Base-by-base conservation (phyloP, 139 green algal species). In the Microglena sp. region DNA sequence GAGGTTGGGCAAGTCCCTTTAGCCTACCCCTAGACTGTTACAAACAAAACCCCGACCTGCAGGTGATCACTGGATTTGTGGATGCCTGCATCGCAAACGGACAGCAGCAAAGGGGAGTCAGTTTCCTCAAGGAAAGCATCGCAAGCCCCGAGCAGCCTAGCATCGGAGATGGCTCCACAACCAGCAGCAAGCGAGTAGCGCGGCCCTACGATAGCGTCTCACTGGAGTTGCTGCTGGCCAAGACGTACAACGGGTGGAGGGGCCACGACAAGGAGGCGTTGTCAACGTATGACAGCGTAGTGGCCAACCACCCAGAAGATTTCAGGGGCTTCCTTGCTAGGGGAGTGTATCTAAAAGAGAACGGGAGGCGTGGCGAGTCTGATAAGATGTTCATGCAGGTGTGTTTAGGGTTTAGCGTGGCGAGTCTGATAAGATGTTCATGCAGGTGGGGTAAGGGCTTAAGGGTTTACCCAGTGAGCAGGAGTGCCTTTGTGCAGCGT, bases 311-410 rank as follows among this genome's bases (percentile, higher is more conserved):
- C 54, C 70, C 64, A 0, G 54, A 66, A 43, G 79, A 82, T 60
- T 82, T 81, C 70, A 62, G 79, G 0, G 79, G 75, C 34, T 86
- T 82, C 67, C 69, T 82, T 27, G 79, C 79, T 27, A 86, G 82
- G 67, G 79, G 72, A 2, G 44, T 86, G 60, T 81, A 75, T 46
- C 57, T 86, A 35, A 75, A 72, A 34, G 75, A 86, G 69, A 43
- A 72, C n/a, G 79, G 79, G 4, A 46, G 75, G 21, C 64, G 75
- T 43, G 75, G 71, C 2, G 79, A 86, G 55, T 69, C 75, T 3
- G 75, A 82, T 63, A 69, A 75, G 45, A 82, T 86, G 79, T 81
- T 86, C 72, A 62, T 86, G 56, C 78, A 85, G 74, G 73, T 79
- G 11, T 3, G 71, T 21, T n/a, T n/a, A n/a, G 34, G 1, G 24